Percentiles rank a stretch among this genome's conserved stretches.
phyloP scores from a whole-genome alignment of 192 early-diverging fungal species.

The Thamnidium elegans region DNA sequence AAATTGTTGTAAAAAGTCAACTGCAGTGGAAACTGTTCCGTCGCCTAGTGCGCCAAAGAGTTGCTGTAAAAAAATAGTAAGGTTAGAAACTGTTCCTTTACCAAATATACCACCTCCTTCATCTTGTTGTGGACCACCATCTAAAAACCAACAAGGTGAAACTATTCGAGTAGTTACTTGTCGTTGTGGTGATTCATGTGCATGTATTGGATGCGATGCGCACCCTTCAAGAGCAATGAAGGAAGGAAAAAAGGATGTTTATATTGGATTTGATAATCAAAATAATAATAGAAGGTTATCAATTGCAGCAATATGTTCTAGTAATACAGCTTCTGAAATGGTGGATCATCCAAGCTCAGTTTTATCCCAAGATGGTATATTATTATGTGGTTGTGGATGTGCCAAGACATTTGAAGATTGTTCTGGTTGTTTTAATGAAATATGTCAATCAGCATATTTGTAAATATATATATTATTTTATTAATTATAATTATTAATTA shows the following conservation, averaged over 20 bases:
- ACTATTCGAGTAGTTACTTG: constrained; percentile 31
- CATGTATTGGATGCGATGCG: constrained; percentile 39
- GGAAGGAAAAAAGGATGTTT: constrained; percentile 14
- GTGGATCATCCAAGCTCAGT: constrained; percentile 16
- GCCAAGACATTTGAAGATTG: constrained; percentile 50
- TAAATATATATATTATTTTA: not conserved
- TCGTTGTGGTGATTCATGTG: constrained; percentile 40
- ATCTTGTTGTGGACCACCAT: constrained; percentile 14
- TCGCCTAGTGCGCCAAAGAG: not conserved
- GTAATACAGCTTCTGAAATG: not conserved
- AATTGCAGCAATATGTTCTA: not conserved
- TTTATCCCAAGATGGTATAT: constrained; percentile 49
- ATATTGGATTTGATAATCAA: constrained; percentile 14
- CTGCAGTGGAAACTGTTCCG: not conserved
- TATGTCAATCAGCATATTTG: constrained; percentile 38
- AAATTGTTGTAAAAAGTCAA: not conserved
- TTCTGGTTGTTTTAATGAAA: constrained; percentile 47
- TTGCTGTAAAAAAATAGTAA: not conserved
- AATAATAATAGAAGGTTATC: not conserved
- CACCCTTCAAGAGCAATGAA: constrained; percentile 36
- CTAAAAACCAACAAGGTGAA: constrained; percentile 20
- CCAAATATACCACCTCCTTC: constrained; percentile 9
- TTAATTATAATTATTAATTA: not conserved
- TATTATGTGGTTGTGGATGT: constrained; percentile 60
- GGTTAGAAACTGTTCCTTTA: not conserved